These are phyloP conservation scores for Amesomyces nigricolor DNA, from an alignment of 2,329 filamentous ascomycete genomes.

Conservation along the genomic window DNA sequence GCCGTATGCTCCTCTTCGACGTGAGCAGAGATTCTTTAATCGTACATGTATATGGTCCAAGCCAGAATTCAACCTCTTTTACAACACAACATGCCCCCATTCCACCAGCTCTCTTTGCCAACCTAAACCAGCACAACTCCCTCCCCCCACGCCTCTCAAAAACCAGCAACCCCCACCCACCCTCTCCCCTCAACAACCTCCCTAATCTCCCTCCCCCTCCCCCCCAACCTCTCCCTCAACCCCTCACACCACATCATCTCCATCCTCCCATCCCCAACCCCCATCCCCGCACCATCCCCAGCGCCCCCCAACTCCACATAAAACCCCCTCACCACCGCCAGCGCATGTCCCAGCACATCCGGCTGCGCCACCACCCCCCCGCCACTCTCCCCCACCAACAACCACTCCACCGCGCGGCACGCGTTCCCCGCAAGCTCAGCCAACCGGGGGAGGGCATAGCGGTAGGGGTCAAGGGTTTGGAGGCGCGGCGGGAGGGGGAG, in stretches of 20 bases:
- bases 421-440: slow-evolving; percentile 43
- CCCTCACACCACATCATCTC: slow-evolving; percentile 45
- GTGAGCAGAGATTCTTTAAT: too few species aligned
- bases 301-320: slow-evolving; percentile 27
- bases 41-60: too few species aligned
- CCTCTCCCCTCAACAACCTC: slow-evolving; percentile 34
- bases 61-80: too few species aligned
- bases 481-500: slow-evolving; percentile 30
- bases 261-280: slow-evolving; percentile 25
- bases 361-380: slow-evolving; percentile 39
- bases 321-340: slow-evolving; percentile 39
- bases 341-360: slow-evolving; percentile 40
- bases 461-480: slow-evolving; percentile 36
- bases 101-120: too few species aligned
- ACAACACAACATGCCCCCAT: too few species aligned
- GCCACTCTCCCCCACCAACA: slow-evolving; percentile 41
- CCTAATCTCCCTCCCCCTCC: slow-evolving; percentile 39
- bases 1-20: too few species aligned
- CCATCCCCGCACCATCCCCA: slow-evolving; percentile 1
- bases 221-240: slow-evolving; percentile 37
- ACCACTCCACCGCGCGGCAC: slow-evolving; percentile 37
- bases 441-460: slow-evolving; percentile 38
- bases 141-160: too few species aligned
- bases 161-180: slow-evolving; percentile 33
- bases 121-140: too few species aligned